Evolutionary conservation across 192 early-diverging fungal genomes (phyloP).

Genomic region (Backusella parvicylindrica): DNA sequence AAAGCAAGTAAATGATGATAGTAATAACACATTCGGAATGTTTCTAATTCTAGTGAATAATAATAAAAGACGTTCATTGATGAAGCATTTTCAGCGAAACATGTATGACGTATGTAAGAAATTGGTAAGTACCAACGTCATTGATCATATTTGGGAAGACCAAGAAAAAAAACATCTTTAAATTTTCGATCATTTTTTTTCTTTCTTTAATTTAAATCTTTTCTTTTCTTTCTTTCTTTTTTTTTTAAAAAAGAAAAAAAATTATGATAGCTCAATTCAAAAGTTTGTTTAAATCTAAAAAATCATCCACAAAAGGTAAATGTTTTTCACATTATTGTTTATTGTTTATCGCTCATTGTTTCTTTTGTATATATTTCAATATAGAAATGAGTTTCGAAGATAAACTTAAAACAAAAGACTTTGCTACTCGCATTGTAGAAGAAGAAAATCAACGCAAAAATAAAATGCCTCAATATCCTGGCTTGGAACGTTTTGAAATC

Average conservation of each 20-base stretch:
- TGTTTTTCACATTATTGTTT: neutral
- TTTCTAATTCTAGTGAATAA: neutral
- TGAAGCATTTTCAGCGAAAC: neutral
- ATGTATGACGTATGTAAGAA: neutral
- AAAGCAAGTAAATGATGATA: neutral
- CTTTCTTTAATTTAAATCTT: neutral
- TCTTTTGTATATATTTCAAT: neutral
- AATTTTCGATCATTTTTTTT: neutral
- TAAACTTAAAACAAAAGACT: slow-evolving; percentile 28
- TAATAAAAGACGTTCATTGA: neutral
- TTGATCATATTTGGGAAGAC: neutral
- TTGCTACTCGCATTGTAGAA: slow-evolving; percentile 45
- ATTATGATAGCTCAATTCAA: slow-evolving; percentile 5
- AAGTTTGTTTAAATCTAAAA: slow-evolving; percentile 6
- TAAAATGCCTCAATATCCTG: slow-evolving; percentile 53
- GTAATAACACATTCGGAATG: neutral
- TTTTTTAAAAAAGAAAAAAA: neutral
- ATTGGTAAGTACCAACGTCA: neutral
- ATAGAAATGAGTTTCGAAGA: slow-evolving; percentile 5
- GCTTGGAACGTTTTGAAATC: slow-evolving; percentile 54
- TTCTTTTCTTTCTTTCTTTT: neutral
- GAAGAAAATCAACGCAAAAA: slow-evolving; percentile 48
- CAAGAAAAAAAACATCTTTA: neutral
- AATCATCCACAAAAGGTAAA: neutral
- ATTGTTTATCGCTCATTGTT: neutral